Conservation (phyloP, 106 monocot species). For the Apostasia ramifera region DNA sequence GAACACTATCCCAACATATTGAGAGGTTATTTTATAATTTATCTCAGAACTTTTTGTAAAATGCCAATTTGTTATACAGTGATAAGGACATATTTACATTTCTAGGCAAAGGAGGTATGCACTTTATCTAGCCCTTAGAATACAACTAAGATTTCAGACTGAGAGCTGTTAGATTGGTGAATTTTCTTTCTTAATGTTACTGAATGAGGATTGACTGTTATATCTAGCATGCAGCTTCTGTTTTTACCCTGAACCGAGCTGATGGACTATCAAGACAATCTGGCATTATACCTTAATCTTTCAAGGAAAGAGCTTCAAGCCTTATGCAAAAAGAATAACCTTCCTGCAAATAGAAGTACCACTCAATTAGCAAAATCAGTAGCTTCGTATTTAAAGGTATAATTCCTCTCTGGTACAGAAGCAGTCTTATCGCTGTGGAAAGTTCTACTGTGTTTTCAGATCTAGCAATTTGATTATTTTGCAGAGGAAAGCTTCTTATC, state of each 20-base stretch:
- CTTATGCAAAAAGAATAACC: constrained; percentile 57
- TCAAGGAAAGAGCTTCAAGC: constrained; percentile 59
- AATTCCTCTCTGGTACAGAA: not conserved
- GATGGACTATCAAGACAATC: constrained; percentile 42
- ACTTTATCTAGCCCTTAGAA: too few relatives aligned
- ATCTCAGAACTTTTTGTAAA: too few relatives aligned
- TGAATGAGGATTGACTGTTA: too few relatives aligned
- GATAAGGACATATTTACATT: too few relatives aligned
- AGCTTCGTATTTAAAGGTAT: constrained; percentile 46
- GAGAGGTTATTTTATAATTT: too few relatives aligned
- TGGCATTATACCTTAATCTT: constrained; percentile 35
- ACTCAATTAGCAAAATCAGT: constrained; percentile 52
- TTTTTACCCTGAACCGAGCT: not conserved
- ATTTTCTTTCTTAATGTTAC: too few relatives aligned
- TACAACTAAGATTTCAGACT: too few relatives aligned
- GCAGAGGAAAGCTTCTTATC: constrained; percentile 21
- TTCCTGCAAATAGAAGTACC: constrained; percentile 62
- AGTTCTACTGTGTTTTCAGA: not conserved
- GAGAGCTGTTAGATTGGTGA: too few relatives aligned
- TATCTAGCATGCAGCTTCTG: too few relatives aligned
- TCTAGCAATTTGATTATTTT: constrained; percentile 1
- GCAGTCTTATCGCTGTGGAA: not conserved
- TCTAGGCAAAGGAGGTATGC: too few relatives aligned
- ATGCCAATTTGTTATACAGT: too few relatives aligned
- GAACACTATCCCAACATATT: too few relatives aligned